Conservation (phyloP, 257 asterid genomes). For the Rubia yunnanensis region DNA sequence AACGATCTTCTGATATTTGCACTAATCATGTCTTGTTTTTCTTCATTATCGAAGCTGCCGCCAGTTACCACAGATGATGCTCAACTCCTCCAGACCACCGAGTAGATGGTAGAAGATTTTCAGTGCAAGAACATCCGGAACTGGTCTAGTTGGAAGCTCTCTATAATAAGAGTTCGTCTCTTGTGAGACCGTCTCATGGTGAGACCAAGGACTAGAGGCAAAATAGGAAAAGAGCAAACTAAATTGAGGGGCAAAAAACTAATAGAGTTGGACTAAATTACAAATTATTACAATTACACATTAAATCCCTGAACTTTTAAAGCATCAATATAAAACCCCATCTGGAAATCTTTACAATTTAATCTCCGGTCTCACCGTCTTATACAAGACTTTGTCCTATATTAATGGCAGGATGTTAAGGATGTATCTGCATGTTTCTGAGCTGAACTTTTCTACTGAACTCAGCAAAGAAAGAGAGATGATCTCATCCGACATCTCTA, state of each 20-base stretch:
- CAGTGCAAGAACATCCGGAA: constrained; percentile 2
- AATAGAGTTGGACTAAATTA: too few relatives aligned
- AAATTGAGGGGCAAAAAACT: too few relatives aligned
- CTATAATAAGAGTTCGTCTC: too few relatives aligned
- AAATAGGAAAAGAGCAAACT: too few relatives aligned
- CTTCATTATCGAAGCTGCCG: constrained; percentile 22
- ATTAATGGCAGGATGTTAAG: neutral
- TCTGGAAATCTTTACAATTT: too few relatives aligned
- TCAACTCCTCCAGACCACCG: constrained; percentile 44
- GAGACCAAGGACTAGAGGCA: too few relatives aligned
- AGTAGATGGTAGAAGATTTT: constrained; percentile 13
- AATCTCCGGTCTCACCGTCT: too few relatives aligned
- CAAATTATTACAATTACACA: too few relatives aligned
- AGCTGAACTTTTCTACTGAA: neutral
- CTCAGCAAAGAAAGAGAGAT: neutral
- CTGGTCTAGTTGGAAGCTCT: neutral
- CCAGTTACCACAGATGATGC: constrained; percentile 35
- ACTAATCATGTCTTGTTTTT: constrained; percentile 1
- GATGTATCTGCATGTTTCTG: neutral
- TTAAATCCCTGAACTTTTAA: too few relatives aligned
- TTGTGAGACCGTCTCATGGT: too few relatives aligned
- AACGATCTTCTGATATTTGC: neutral
- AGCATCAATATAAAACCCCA: too few relatives aligned
- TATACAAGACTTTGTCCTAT: too few relatives aligned
- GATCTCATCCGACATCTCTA: neutral